Conservation (phyloP, 73 alveolate genomes). For the Uronychia binucleata region DNA sequence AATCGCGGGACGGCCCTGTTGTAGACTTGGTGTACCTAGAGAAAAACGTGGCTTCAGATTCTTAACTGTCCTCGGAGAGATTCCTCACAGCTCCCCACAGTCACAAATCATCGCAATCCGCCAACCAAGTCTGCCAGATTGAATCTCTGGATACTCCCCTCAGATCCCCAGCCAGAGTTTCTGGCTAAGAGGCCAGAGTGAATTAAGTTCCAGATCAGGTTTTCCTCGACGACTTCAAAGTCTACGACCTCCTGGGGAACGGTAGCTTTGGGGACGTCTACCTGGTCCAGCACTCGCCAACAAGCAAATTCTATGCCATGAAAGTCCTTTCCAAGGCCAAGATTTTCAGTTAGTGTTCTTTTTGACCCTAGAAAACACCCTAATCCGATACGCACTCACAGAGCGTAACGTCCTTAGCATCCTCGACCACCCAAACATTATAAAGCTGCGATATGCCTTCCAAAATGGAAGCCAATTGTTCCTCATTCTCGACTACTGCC, state of each 20-base stretch:
- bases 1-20: not conserved
- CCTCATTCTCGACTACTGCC: conserved; percentile 66
- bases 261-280: conserved; percentile 87
- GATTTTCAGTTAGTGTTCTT: conserved; percentile 16
- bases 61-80: too few species aligned
- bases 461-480: conserved; percentile 52
- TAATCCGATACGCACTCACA: conserved; percentile 75
- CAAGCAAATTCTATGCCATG: conserved; percentile 70
- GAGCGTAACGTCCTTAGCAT: conserved; percentile 83
- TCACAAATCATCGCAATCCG: too few species aligned
- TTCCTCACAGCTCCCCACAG: too few species aligned
- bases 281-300: conserved; percentile 71
- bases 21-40: not conserved
- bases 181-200: too few species aligned
- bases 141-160: too few species aligned
- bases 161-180: too few species aligned
- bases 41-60: not conserved
- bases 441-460: conserved; percentile 61
- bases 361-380: conserved; percentile 20
- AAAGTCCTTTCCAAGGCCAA: conserved; percentile 56
- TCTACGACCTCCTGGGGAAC: conserved; percentile 61
- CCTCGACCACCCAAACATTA: conserved; percentile 75
- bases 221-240: not conserved
- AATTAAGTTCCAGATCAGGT: not conserved
- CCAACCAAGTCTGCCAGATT: too few species aligned